Conservation (phyloP, 768 basidiomycete genomes). For the Amanita polypyramis region DNA sequence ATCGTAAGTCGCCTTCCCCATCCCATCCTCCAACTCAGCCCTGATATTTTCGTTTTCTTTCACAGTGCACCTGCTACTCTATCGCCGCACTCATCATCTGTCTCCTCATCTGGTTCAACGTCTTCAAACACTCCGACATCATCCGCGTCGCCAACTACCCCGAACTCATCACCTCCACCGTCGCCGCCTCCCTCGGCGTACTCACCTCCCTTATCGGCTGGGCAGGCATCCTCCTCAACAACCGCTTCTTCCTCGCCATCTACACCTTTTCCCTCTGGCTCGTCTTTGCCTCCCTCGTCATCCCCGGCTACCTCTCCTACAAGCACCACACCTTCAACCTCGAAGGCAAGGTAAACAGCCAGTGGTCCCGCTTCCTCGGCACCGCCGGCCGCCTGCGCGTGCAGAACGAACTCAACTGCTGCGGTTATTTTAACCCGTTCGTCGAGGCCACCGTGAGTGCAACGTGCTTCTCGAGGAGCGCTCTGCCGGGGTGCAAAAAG, state of each 20-base stretch:
- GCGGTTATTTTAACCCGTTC: constrained; percentile 74
- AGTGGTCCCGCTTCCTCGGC: constrained; percentile 60
- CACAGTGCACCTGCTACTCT: constrained; percentile 44
- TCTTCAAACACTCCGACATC: constrained; percentile 57
- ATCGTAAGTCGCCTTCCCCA: constrained; percentile 21
- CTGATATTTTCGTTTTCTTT: background rate
- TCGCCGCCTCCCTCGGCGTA: constrained; percentile 48
- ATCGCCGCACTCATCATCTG: constrained; percentile 49
- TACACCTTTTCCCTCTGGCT: constrained; percentile 75
- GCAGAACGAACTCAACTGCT: constrained; percentile 67
- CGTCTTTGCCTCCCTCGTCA: constrained; percentile 59
- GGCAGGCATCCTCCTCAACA: constrained; percentile 79
- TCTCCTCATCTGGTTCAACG: constrained; percentile 72
- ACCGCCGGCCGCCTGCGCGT: constrained; percentile 48
- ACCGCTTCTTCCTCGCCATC: constrained; percentile 70
- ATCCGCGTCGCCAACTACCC: constrained; percentile 56
- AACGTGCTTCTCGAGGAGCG: constrained; percentile 61
- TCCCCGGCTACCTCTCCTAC: constrained; percentile 76
- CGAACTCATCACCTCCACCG: constrained; percentile 62
- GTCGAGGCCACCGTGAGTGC: constrained; percentile 67
- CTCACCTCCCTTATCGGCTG: constrained; percentile 67
- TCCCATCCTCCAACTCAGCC: background rate
- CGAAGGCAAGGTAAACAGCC: constrained; percentile 68
- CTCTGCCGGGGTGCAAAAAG: constrained; percentile 67
- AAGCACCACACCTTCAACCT: constrained; percentile 46